Evolutionary conservation across 164 flowering plant species (phyloP), one percentile per base, ranked within the genome.

Genomic region (Platanus orientalis): DNA sequence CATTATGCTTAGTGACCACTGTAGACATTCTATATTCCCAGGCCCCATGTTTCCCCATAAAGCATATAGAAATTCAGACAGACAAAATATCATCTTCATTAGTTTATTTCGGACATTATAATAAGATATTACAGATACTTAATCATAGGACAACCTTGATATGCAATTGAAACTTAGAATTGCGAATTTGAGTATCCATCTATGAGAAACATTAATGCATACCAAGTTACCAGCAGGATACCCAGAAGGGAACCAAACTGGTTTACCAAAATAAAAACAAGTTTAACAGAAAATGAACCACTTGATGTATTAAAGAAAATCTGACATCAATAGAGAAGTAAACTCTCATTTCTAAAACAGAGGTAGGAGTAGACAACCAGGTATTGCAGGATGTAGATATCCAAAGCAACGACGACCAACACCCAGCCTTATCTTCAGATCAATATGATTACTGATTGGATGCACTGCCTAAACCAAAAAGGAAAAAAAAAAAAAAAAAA

Each of bases 371-470:
- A 53, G 39, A 83, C 72, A 66, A 93, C 98, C 96, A 51, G 98
- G 96, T 57, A 93, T 83, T 54, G 96, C 85, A 11, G 95, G 89
- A 78, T 93, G 97, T 45, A 93, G 74, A 73, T 93, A 93, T 70
- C 94, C 96, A 80, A 93, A 93, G 73, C 98, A 93, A 25, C 98
- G 96, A 11, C 92, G 96, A 27, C 98, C 98, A 23, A 87, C 71
- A 47, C 97, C 98, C 60, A 93, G 75, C 73, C 97, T 93, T 78
- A 96, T 84, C 75, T 93, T 92, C 54, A 93, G 86, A 78, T 93
- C 98, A 48, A 83, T 51, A 61, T 90, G 96, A 71, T 78, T 90
- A 75, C 89, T 93, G 66, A 93, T 93, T 39, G 98, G 98, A 76
- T 93, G 98, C 69, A 93, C 98, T 62, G 98, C 98, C 98, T 93